Evolutionary conservation across 805 yeast genomes (phyloP).

Genomic region (Nakazawaea populi): DNA sequence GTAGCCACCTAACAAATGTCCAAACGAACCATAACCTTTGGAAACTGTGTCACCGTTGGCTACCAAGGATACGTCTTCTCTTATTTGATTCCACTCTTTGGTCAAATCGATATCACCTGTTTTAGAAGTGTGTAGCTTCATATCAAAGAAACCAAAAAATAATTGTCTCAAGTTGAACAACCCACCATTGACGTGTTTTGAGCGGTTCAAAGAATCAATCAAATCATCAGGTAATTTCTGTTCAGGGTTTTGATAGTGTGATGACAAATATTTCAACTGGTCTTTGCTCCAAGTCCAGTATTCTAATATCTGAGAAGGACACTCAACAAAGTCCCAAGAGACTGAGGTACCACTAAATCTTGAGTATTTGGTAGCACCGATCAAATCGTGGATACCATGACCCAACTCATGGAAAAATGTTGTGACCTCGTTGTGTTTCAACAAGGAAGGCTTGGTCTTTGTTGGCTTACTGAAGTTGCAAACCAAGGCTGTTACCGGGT

Average conservation of each 20-base stretch:
- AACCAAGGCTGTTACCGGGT: constrained; percentile 74
- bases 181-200: constrained; percentile 77
- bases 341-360: constrained; percentile 75
- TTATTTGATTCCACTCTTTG: constrained; percentile 57
- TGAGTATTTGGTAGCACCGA: constrained; percentile 59
- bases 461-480: constrained; percentile 82
- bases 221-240: constrained; percentile 52
- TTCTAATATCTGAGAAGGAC: constrained; percentile 87
- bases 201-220: constrained; percentile 49
- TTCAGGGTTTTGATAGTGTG: constrained; percentile 56
- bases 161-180: constrained; percentile 67
- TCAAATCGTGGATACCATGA: constrained; percentile 77
- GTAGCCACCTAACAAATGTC: constrained; percentile 80
- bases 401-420: constrained; percentile 90
- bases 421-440: constrained; percentile 72
- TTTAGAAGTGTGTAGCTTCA: constrained; percentile 54
- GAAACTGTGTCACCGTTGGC: constrained; percentile 48
- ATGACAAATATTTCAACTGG: constrained; percentile 52
- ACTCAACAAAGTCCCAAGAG: constrained; percentile 84
- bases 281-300: constrained; percentile 79
- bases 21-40: constrained; percentile 73
- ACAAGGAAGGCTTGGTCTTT: constrained; percentile 60
- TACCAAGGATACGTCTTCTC: constrained; percentile 57
- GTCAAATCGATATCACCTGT: constrained; percentile 42
- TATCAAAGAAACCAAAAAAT: constrained; percentile 74